Evolutionary conservation across 192 early-diverging fungal genomes (phyloP), one percentile per base, ranked within the genome.

Genomic region (Linnemannia zychae): DNA sequence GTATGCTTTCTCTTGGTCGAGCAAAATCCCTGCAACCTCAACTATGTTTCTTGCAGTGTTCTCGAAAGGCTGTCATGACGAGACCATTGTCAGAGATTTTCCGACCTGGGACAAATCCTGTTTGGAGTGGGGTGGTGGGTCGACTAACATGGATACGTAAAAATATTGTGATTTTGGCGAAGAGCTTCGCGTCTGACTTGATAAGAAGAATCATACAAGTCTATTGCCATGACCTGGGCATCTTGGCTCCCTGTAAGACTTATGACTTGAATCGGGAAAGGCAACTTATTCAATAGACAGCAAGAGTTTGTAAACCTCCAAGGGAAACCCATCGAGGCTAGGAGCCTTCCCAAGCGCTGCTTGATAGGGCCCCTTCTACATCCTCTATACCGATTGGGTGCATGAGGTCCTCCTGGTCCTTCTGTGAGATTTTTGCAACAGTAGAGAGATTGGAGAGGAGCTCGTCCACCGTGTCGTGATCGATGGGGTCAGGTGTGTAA

Each of bases 1-100:
- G n/a, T 81, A 84, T 0, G 87, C 87, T 36, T 88, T 88, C 36
- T 88, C 87, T 31, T 84, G 79, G 37, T 88, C 87, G 1, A 88
- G 38, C 0, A 82, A 38, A 3, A 88, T 12, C 11, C 75, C 85
- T 2, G 75, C 52, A 15, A 40, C 20, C 0, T 22, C 3, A 1
- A 49, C 20, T 24, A 22, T 44, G 31, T 60, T 24, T 9, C 3
- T 5, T 13, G 31, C 22, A 77, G 22, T 52, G 18, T 22, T 52
- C 50, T 22, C 50, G 50, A 22, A 72, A 34, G 17, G 53, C 48
- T 37, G 63, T 4, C 28, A 79, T 36, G 11, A 46, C 67, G 60
- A 70, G 36, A 11, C 79, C 79, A 38, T 87, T 77, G 63, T 77
- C 71, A 9, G 79, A 31, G 53, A 80, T 87, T 7, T 72, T 57